A percentile compares a stretch with the other conserved stretches of the same genome.
These are phyloP conservation scores for Fraxinus sp. DNA, from an alignment of 305 asterid species.

Conservation along the genomic window DNA sequence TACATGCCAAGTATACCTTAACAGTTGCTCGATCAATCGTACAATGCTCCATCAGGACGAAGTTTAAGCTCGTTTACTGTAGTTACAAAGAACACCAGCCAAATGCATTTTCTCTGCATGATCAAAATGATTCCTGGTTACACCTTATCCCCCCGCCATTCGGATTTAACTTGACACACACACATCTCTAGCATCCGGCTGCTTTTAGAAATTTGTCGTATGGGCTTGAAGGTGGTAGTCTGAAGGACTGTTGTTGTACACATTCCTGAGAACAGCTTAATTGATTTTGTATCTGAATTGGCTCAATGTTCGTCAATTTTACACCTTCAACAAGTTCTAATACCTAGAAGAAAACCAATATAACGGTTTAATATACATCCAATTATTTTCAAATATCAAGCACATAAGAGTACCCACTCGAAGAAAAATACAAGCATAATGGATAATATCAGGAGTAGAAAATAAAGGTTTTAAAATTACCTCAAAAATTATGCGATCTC, in stretches of 20 bases:
- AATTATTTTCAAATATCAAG: background rate
- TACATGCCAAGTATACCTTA: background rate
- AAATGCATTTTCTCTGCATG: background rate
- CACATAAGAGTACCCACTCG: background rate
- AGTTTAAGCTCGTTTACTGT: background rate
- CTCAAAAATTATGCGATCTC: too few species aligned
- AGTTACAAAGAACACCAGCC: background rate
- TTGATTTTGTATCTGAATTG: slow-evolving; percentile 18
- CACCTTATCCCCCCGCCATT: background rate
- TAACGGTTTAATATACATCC: background rate
- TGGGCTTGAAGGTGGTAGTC: slow-evolving; percentile 59
- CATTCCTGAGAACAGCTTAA: slow-evolving; percentile 30
- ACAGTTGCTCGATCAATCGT: background rate
- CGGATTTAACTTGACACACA: background rate
- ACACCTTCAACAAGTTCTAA: slow-evolving; percentile 27
- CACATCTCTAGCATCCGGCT: slow-evolving; percentile 40
- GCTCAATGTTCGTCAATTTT: slow-evolving; percentile 13
- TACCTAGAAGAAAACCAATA: slow-evolving; percentile 20
- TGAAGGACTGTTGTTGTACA: slow-evolving; percentile 41
- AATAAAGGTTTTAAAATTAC: background rate
- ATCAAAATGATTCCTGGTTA: background rate
- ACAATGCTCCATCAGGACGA: background rate
- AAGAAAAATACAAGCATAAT: background rate
- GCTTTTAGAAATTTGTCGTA: slow-evolving; percentile 54
- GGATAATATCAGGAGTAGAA: background rate